These are phyloP conservation scores for Thraustochytrium aureum DNA, from an alignment of 352 stramenopile genomes.

Conservation along the genomic window DNA sequence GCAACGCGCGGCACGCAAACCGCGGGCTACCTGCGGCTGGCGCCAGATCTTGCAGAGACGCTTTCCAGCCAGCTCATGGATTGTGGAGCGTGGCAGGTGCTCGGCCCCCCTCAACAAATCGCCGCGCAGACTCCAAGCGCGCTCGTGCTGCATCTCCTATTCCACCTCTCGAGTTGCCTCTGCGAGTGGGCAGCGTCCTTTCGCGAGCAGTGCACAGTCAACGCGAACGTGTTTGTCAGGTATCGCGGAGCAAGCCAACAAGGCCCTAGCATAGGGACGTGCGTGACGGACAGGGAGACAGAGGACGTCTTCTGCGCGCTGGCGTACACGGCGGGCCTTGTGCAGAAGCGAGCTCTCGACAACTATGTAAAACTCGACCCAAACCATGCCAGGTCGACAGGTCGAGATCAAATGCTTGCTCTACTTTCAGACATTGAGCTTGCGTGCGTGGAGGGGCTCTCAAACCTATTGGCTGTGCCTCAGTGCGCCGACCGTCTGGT, in stretches of 20 bases:
- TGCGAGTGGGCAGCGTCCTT: slow-evolving; percentile 2
- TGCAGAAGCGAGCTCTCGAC: slow-evolving; percentile 7
- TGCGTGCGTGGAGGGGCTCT: neutral
- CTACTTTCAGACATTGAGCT: neutral
- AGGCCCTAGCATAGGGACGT: neutral
- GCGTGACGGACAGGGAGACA: neutral
- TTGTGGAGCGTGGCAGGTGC: neutral
- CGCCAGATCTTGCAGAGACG: neutral
- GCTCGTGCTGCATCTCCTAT: neutral
- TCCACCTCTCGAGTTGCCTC: neutral
- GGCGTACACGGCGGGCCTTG: slow-evolving; percentile 13
- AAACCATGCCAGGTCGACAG: neutral
- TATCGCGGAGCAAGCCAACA: neutral
- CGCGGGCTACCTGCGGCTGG: neutral
- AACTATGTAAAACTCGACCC: neutral
- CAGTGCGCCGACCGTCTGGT: neutral
- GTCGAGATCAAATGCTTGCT: neutral
- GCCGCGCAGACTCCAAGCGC: neutral
- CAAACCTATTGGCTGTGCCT: neutral
- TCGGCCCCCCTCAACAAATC: neutral
- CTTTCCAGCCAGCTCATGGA: neutral
- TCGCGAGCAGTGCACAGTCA: neutral
- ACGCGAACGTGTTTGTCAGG: neutral
- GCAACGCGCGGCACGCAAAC: too few relatives aligned
- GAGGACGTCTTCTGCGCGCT: slow-evolving; percentile 10